phyloP scores from a whole-genome alignment of 768 basidiomycete genomes.

The Auricularia sp. region DNA sequence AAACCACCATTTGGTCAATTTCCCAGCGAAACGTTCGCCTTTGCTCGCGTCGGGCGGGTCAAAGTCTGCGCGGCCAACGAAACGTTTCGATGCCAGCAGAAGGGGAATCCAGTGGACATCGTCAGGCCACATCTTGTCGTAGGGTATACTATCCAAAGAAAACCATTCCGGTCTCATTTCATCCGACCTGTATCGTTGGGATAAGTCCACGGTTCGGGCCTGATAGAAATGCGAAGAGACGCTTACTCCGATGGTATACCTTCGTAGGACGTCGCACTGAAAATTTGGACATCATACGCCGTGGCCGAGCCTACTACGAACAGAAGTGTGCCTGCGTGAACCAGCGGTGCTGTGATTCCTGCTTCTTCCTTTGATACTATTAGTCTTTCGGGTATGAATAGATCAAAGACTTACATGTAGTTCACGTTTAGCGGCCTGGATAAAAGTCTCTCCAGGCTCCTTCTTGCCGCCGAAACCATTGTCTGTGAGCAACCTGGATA shows the following conservation, averaged over 20 bases:
- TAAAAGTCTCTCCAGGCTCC: conserved; percentile 58
- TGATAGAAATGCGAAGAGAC: neutral
- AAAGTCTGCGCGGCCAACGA: conserved; percentile 44
- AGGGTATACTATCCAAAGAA: conserved; percentile 39
- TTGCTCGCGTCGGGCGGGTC: conserved; percentile 6
- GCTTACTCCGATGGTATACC: conserved; percentile 61
- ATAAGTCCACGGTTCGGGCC: neutral
- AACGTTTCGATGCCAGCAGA: conserved; percentile 33
- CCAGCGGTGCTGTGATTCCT: conserved; percentile 57
- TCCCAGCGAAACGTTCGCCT: conserved; percentile 3
- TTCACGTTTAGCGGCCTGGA: conserved; percentile 66
- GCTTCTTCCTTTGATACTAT: conserved; percentile 62
- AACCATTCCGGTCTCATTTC: conserved; percentile 89
- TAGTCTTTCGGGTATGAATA: neutral
- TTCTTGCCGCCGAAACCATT: conserved; percentile 91
- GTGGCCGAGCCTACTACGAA: conserved; percentile 49
- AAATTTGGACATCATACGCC: conserved; percentile 67
- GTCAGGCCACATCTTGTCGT: conserved; percentile 50
- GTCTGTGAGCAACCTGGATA: conserved; percentile 12
- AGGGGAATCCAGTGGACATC: conserved; percentile 64
- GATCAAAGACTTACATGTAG: conserved; percentile 16
- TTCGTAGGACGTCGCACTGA: conserved; percentile 48
- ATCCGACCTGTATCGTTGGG: conserved; percentile 46
- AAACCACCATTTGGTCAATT: conserved; percentile 29
- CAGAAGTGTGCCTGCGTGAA: conserved; percentile 53